phyloP scores from a whole-genome alignment of 306 rosid genomes.

The Morella rubra region DNA sequence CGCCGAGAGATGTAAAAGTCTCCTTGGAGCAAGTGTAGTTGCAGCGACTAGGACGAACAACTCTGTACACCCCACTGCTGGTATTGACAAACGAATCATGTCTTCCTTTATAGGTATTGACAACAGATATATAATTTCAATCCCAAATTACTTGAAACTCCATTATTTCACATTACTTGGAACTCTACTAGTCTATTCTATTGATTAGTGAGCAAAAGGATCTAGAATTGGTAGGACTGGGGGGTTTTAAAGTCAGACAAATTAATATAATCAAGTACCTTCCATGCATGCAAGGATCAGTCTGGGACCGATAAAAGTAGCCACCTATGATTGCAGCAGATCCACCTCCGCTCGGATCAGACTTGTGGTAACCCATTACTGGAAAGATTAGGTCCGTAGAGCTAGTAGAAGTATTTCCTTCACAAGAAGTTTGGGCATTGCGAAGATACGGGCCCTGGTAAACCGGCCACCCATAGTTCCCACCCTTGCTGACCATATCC shows the following conservation, averaged over 20 bases:
- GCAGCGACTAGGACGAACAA: constrained; percentile 40
- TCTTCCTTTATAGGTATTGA: background rate
- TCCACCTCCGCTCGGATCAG: constrained; percentile 30
- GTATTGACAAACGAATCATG: constrained; percentile 29
- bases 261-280: constrained; percentile 8
- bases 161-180: too few species aligned
- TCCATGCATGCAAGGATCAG: constrained; percentile 44
- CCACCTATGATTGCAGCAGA: constrained; percentile 42
- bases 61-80: constrained; percentile 33
- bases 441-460: constrained; percentile 32
- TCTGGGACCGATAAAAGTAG: constrained; percentile 32
- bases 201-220: too few species aligned
- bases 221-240: too few species aligned
- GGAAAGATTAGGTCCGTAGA: constrained; percentile 31
- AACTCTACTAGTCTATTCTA: too few species aligned
- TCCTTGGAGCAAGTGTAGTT: constrained; percentile 33
- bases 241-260: too few species aligned
- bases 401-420: constrained; percentile 26
- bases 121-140: background rate
- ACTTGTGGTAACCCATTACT: constrained; percentile 41
- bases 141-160: background rate
- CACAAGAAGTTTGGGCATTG: constrained; percentile 31
- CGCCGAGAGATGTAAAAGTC: background rate
- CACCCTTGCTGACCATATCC: constrained; percentile 39
- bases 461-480: constrained; percentile 40